phyloP scores from a whole-genome alignment of 2,329 filamentous ascomycete species.

The Arachnopeziza araneosa region DNA sequence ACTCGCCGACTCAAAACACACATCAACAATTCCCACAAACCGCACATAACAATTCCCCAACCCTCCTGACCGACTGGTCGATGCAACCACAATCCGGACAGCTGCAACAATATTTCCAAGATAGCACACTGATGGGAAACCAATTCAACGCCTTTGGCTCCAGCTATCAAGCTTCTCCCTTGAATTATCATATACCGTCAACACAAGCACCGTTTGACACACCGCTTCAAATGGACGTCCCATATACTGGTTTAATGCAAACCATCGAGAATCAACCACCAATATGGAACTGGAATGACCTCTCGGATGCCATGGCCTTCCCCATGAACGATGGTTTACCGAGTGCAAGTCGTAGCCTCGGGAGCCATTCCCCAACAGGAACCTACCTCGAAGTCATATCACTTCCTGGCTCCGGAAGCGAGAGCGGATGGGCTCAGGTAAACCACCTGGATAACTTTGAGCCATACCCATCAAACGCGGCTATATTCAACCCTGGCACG shows the following conservation, averaged over 20 bases:
- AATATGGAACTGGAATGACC: conserved; percentile 75
- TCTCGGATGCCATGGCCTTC: conserved; percentile 61
- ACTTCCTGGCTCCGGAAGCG: conserved; percentile 70
- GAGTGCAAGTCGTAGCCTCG: conserved; percentile 41
- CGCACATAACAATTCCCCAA: conserved; percentile 41
- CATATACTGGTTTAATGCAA: conserved; percentile 53
- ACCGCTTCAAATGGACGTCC: conserved; percentile 53
- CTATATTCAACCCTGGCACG: conserved; percentile 86
- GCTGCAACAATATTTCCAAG: conserved; percentile 29
- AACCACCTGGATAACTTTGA: conserved; percentile 71
- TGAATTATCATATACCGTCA: conserved; percentile 41
- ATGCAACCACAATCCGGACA: conserved; percentile 36
- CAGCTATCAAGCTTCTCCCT: conserved; percentile 28
- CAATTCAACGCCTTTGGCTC: conserved; percentile 28
- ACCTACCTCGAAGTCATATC: conserved; percentile 84
- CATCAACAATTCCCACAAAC: conserved; percentile 33
- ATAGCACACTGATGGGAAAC: conserved; percentile 29
- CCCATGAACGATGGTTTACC: conserved; percentile 41
- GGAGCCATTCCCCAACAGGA: conserved; percentile 66
- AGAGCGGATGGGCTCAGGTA: conserved; percentile 82
- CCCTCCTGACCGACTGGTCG: conserved; percentile 55
- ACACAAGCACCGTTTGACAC: conserved; percentile 58
- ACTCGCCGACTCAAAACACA: conserved; percentile 38
- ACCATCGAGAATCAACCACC: conserved; percentile 53
- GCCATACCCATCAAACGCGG: conserved; percentile 51